Base-by-base conservation (phyloP, 805 yeast genomes). In the Scheffersomyces ergatensis region DNA sequence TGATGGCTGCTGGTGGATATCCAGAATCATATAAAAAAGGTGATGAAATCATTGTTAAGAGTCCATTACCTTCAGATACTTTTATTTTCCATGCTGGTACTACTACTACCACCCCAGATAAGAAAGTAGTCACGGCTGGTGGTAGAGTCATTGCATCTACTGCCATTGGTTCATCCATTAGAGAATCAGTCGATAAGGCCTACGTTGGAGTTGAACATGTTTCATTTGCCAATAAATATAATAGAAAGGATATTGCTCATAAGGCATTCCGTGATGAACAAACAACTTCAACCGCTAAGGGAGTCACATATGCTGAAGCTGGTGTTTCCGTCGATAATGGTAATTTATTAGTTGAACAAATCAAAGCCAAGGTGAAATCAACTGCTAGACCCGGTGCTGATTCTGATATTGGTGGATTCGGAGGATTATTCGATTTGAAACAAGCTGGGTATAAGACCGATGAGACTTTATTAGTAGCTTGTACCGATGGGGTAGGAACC, bases 401-500 rank as follows among this genome's bases (percentile, higher is more conserved):
- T 58, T 87, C 97, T 13, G 96, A 89, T 53, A 93, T 93, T 54
- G 99, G 99, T 59, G 99, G 99, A 2, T 93, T 93, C 58, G 99
- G 99, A 51, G 99, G 99, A 51, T 70, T 92, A 33, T 95, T 93
- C 51, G 99, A 95, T 62, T 75, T 93, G 56, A 78, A 81, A 51
- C 81, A 82, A 38, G 95, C 96, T 34, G 98, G 98, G 5, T 93
- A 83, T 67, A 80, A 82, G 51, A 78, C 89, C 16, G 80, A 77
- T 49, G 82, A 85, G 42, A 82, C 89, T n/a, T 66, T 93, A 42
- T 72, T 93, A 44, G 98, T 93, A 32, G 97, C 93, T 44, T 98
- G 99, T 44, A 93, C 99, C 35, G 99, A 93, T 67, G 99, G 99
- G 67, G 98, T 93, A 43, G 99, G 99, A 51, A 92, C 99, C 45